Conservation (phyloP, 2,329 filamentous ascomycete genomes). For the Cordyceps militaris region DNA sequence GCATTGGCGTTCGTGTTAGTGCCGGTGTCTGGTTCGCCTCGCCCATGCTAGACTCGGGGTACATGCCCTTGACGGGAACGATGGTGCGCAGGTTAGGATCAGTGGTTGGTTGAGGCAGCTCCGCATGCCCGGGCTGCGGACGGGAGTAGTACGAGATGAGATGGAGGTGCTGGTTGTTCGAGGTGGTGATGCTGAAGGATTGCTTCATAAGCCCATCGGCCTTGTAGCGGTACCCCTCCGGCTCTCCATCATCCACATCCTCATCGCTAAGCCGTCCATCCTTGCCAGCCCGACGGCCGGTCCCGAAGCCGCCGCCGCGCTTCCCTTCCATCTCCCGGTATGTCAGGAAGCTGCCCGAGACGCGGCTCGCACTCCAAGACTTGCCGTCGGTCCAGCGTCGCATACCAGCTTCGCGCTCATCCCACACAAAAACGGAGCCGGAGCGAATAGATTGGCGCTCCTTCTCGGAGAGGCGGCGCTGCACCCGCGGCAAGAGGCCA, state of each 20-base stretch:
- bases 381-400: conserved; percentile 97
- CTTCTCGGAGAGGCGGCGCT: conserved; percentile 89
- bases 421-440: conserved; percentile 99
- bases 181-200: conserved; percentile 97
- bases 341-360: conserved; percentile 94
- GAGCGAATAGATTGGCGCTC: conserved; percentile 94
- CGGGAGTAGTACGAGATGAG: conserved; percentile 95
- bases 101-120: conserved; percentile 71
- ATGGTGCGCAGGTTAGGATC: conserved; percentile 78
- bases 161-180: conserved; percentile 80
- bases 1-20: conserved; percentile 68
- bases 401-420: conserved; percentile 97
- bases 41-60: conserved; percentile 89
- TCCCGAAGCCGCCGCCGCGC: conserved; percentile 69
- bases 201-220: conserved; percentile 98
- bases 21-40: conserved; percentile 75
- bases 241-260: conserved; percentile 75
- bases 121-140: conserved; percentile 63
- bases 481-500: conserved; percentile 82
- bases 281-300: conserved; percentile 55
- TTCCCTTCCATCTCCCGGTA: conserved; percentile 99
- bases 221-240: conserved; percentile 91
- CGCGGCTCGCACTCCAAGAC: conserved; percentile 95
- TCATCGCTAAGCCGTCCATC: conserved; percentile 77
- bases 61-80: conserved; percentile 85